Conservation (phyloP, 305 asterid species). For the Fraxinus greggii region DNA sequence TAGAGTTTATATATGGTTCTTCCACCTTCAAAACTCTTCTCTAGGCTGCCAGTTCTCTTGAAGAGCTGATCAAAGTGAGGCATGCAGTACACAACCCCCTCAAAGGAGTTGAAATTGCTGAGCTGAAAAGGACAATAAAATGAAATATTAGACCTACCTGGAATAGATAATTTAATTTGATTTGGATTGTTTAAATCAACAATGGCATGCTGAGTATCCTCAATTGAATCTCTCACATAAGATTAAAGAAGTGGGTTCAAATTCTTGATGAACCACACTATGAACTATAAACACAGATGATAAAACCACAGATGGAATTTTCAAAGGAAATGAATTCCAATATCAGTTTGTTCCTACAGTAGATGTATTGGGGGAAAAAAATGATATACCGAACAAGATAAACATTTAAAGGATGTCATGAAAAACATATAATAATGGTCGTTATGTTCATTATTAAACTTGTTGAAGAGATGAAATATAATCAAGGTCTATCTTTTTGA, state of each 20-base stretch:
- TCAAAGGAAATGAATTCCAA: neutral
- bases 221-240: neutral
- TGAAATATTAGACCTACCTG: neutral
- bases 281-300: neutral
- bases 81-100: slow-evolving; percentile 72
- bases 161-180: neutral
- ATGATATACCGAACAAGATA: neutral
- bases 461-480: too few relatives aligned
- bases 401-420: neutral
- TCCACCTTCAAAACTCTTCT: slow-evolving; percentile 73
- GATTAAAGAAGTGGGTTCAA: neutral
- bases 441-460: too few relatives aligned
- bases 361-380: neutral
- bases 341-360: neutral
- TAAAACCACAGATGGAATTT: neutral
- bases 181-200: neutral
- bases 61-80: slow-evolving; percentile 74
- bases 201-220: neutral
- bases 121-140: slow-evolving; percentile 34
- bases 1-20: neutral
- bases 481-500: too few relatives aligned
- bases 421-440: neutral
- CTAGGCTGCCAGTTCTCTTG: slow-evolving; percentile 85
- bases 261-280: neutral
- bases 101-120: slow-evolving; percentile 72